Evolutionary conservation across 2,329 filamentous ascomycete genomes (phyloP).

Genomic region (Epichloe sylvatica): DNA sequence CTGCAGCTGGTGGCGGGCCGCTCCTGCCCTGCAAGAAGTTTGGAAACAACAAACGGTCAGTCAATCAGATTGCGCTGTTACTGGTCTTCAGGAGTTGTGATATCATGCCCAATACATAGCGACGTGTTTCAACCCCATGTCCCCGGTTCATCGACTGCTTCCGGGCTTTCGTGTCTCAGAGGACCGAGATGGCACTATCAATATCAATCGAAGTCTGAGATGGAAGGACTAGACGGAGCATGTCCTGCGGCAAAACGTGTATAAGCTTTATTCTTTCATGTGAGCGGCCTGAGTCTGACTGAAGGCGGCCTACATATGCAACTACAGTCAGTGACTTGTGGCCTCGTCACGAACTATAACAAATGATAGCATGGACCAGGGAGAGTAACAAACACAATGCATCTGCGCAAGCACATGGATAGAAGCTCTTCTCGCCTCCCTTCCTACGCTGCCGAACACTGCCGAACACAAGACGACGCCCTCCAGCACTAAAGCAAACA

Average conservation of each 20-base stretch:
- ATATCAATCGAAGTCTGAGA: neutral
- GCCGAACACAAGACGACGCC: neutral
- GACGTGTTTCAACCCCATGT: neutral
- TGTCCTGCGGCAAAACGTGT: neutral
- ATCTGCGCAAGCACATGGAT: neutral
- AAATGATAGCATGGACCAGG: neutral
- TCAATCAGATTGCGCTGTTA: neutral
- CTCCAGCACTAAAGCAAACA: neutral
- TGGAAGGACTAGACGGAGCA: neutral
- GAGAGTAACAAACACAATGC: neutral
- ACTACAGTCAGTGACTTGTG: neutral
- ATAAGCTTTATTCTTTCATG: neutral
- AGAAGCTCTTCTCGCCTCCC: neutral
- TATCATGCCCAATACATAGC: neutral
- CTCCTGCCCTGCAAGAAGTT: neutral
- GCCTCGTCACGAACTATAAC: neutral
- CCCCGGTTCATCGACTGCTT: neutral
- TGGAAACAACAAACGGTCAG: neutral
- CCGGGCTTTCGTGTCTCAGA: constrained; percentile 1
- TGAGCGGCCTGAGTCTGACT: neutral
- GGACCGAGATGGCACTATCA: neutral
- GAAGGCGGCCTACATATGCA: neutral
- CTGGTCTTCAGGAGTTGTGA: neutral
- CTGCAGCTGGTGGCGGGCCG: neutral
- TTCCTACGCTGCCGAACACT: neutral